phyloP scores from a whole-genome alignment of 805 yeast species.

The Lipomyces yamadae region DNA sequence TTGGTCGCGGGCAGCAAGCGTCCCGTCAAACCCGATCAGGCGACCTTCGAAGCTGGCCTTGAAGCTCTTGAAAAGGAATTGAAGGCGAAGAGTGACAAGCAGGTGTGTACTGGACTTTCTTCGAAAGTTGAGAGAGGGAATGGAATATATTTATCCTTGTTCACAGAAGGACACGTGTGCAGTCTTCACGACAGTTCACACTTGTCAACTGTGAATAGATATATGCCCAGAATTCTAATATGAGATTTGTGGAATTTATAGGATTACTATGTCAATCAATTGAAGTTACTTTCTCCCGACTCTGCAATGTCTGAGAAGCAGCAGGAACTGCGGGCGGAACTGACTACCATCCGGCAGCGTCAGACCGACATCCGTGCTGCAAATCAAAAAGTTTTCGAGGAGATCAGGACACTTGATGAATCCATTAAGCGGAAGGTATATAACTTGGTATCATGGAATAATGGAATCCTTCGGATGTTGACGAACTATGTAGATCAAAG shows the following conservation, averaged over 20 bases:
- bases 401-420: conserved; percentile 71
- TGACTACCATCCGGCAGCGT: conserved; percentile 24
- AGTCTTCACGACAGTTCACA: neutral
- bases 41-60: conserved; percentile 34
- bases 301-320: conserved; percentile 29
- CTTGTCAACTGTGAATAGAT: neutral
- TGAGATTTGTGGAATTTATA: neutral
- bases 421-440: conserved; percentile 56
- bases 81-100: conserved; percentile 38
- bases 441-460: neutral
- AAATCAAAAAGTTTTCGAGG: conserved; percentile 53
- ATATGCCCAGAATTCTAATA: neutral
- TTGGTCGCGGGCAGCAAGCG: conserved; percentile 17
- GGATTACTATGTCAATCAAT: conserved; percentile 31
- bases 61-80: conserved; percentile 37
- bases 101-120: conserved; percentile 18
- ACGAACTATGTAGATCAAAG: conserved; percentile 54
- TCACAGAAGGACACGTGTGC: neutral
- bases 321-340: conserved; percentile 31
- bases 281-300: conserved; percentile 30
- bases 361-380: conserved; percentile 35
- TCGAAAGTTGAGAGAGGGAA: neutral
- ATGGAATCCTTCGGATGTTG: neutral
- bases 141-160: neutral
- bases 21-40: conserved; percentile 37